Evolutionary conservation across 495 filamentous ascomycete genomes (phyloP).

Genomic region (Daldinia caldariorum): DNA sequence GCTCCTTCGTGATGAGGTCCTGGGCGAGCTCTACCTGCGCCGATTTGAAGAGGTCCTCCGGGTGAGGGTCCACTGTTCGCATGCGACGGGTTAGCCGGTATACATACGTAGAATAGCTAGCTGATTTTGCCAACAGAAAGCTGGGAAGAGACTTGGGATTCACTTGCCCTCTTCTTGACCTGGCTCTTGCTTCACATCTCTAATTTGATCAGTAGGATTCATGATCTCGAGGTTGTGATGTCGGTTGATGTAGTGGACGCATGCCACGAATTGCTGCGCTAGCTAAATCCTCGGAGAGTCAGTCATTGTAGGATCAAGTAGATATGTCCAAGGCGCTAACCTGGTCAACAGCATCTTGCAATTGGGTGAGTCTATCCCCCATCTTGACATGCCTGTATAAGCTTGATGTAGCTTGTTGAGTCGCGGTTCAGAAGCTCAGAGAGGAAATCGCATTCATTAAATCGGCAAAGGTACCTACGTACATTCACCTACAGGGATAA

Average conservation of each 20-base stretch:
- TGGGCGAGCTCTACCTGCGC: conserved; percentile 83
- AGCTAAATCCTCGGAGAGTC: conserved; percentile 64
- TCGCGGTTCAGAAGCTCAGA: not conserved
- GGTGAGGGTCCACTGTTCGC: conserved; percentile 65
- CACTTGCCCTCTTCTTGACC: conserved; percentile 52
- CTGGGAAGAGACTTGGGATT: not conserved
- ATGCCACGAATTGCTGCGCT: conserved; percentile 87
- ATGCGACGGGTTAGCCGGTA: conserved; percentile 28
- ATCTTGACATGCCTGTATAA: conserved; percentile 57
- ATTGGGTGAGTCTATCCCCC: conserved; percentile 91
- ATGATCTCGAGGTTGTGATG: conserved; percentile 82
- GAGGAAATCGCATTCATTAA: not conserved
- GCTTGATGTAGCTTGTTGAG: conserved; percentile 8
- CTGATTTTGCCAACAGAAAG: not conserved
- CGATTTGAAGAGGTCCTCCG: conserved; percentile 71
- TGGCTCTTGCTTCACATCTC: conserved; percentile 63
- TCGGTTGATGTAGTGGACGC: conserved; percentile 80
- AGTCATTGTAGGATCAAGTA: not conserved
- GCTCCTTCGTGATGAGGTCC: conserved; percentile 88
- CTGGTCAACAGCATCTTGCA: conserved; percentile 94
- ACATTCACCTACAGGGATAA: not conserved
- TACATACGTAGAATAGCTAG: conserved; percentile 14
- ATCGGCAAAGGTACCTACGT: not conserved
- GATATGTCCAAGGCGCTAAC: conserved; percentile 52
- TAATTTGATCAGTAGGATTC: conserved; percentile 65